These are phyloP conservation scores for Glonium stellatum DNA, from an alignment of 495 filamentous ascomycete species.

Conservation along the genomic window DNA sequence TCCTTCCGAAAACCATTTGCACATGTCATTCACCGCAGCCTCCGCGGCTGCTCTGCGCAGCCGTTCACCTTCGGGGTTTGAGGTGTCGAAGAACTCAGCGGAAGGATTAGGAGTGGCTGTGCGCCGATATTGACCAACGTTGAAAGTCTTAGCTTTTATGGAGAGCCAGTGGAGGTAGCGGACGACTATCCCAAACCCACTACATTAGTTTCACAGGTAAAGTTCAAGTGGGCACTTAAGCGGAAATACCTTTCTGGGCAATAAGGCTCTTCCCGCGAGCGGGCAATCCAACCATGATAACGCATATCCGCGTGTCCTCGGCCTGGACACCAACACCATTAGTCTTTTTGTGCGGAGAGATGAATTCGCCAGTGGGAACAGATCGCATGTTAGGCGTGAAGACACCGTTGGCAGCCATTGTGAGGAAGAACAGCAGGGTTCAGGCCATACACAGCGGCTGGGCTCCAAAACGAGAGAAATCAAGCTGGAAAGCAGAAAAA, in stretches of 20 bases:
- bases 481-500: constrained; percentile 3
- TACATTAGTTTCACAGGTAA: background rate
- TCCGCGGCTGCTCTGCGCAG: constrained; percentile 80
- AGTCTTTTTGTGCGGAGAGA: constrained; percentile 38
- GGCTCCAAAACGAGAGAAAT: constrained; percentile 7
- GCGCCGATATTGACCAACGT: constrained; percentile 91
- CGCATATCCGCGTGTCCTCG: constrained; percentile 90
- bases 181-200: constrained; percentile 54
- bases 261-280: constrained; percentile 95
- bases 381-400: constrained; percentile 30
- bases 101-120: constrained; percentile 74
- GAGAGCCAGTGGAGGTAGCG: constrained; percentile 95
- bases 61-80: constrained; percentile 82
- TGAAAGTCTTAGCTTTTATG: constrained; percentile 87
- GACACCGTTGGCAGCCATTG: constrained; percentile 25
- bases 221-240: too few species aligned
- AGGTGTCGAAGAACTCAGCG: constrained; percentile 87
- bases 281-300: constrained; percentile 97
- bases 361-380: constrained; percentile 31
- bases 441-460: constrained; percentile 10
- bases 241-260: constrained; percentile 77
- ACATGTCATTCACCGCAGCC: constrained; percentile 84
- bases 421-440: constrained; percentile 8
- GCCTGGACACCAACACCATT: constrained; percentile 59
- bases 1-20: constrained; percentile 72